These are phyloP conservation scores for Torrubiella hemipterigena DNA, from an alignment of 2,329 filamentous ascomycete species.

Conservation along the genomic window DNA sequence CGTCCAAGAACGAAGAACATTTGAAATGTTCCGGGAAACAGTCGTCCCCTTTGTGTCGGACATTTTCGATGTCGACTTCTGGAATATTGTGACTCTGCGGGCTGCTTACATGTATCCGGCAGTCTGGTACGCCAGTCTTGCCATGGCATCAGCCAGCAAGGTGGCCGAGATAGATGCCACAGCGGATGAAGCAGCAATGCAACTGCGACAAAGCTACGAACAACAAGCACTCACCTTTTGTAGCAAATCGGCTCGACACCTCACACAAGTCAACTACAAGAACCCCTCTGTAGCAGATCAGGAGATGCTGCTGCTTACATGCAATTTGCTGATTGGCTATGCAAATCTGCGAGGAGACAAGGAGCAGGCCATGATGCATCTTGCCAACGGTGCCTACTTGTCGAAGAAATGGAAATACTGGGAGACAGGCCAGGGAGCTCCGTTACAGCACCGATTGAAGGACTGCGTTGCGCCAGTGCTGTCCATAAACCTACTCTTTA, in stretches of 20 bases:
- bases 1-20: no score
- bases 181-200: background rate
- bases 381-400: background rate
- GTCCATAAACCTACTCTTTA: no score
- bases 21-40: no score
- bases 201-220: background rate
- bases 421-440: no score
- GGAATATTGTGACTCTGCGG: background rate
- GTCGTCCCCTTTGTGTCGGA: no score
- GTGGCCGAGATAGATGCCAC: background rate
- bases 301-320: background rate
- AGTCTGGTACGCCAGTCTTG: background rate
- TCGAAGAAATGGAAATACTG: background rate
- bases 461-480: no score
- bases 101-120: background rate
- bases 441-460: no score
- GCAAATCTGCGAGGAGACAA: background rate
- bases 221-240: background rate
- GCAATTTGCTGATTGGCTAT: background rate
- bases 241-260: background rate
- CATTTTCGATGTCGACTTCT: background rate
- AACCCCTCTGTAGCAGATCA: background rate
- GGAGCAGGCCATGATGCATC: background rate
- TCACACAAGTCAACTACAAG: background rate
- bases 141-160: background rate